Conservation (phyloP, 2,329 filamentous ascomycete genomes). For the Hortaea sp. region DNA sequence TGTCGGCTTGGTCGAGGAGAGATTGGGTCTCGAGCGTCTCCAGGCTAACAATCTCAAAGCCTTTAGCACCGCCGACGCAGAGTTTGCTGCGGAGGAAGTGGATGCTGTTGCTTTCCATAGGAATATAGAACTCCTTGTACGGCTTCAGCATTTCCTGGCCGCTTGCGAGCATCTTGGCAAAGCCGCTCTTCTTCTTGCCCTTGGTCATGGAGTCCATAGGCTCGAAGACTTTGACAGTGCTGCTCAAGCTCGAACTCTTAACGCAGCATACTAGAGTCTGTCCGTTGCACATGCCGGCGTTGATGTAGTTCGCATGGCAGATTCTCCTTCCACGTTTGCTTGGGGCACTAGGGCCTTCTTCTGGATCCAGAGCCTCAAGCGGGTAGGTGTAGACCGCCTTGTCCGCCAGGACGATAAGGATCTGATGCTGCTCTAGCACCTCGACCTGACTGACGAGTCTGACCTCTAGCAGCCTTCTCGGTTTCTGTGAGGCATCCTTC, state of each 20-base stretch:
- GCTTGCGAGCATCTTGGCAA: constrained; percentile 88
- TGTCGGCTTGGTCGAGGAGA: constrained; percentile 92
- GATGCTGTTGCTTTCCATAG: constrained; percentile 93
- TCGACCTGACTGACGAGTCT: constrained; percentile 89
- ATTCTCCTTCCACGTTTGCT: constrained; percentile 91
- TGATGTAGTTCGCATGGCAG: constrained; percentile 97
- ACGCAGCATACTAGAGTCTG: constrained; percentile 93
- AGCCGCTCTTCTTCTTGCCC: constrained; percentile 80
- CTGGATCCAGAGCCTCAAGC: constrained; percentile 73
- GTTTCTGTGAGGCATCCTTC: constrained; percentile 63
- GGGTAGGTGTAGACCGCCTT: constrained; percentile 88
- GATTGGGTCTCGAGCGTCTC: constrained; percentile 98
- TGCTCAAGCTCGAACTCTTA: constrained; percentile 85
- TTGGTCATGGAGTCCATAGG: constrained; percentile 81
- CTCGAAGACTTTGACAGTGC: constrained; percentile 98
- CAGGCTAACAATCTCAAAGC: constrained; percentile 92
- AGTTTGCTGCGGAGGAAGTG: constrained; percentile 96
- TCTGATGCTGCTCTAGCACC: constrained; percentile 86
- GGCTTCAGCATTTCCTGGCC: constrained; percentile 92
- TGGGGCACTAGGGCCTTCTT: constrained; percentile 61
- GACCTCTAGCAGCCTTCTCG: constrained; percentile 74
- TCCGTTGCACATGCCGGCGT: constrained; percentile 87
- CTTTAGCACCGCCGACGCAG: constrained; percentile 88
- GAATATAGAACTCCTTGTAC: constrained; percentile 98
- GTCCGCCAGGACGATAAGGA: constrained; percentile 83